A percentile compares a stretch with the other conserved stretches of the same genome.
These are phyloP conservation scores for Phytopythium helicoides DNA, from an alignment of 352 stramenopile species.

Conservation along the genomic window DNA sequence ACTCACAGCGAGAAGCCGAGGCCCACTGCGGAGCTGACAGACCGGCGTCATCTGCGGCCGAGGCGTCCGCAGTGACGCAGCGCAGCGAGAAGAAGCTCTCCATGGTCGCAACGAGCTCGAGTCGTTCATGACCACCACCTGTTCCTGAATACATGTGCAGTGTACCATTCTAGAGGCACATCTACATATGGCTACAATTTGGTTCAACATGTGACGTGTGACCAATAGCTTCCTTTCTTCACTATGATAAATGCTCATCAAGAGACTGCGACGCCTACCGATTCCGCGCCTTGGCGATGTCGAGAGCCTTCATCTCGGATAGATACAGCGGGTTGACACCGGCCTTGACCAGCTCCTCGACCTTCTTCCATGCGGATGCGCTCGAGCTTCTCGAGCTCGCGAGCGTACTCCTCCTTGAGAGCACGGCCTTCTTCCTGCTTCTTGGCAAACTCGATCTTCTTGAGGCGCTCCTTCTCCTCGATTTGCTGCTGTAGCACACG, in stretches of 20 bases:
- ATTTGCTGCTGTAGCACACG: constrained; percentile 90
- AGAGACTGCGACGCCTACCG: constrained; percentile 6
- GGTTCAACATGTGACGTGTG: not conserved
- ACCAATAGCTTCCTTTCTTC: not conserved
- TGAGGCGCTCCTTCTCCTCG: constrained; percentile 74
- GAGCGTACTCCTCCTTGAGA: constrained; percentile 70
- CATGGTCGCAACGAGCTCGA: constrained; percentile 19
- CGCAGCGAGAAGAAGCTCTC: constrained; percentile 64
- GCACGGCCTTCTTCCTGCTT: constrained; percentile 71
- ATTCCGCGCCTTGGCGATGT: constrained; percentile 78
- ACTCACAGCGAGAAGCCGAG: constrained; percentile 34
- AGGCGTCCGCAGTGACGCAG: constrained; percentile 56
- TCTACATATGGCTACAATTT: constrained; percentile 2
- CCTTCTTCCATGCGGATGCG: constrained; percentile 87
- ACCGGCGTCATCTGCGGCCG: not conserved
- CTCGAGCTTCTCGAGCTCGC: constrained; percentile 88
- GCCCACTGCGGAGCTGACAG: constrained; percentile 14
- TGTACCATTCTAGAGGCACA: constrained; percentile 2
- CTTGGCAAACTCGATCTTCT: constrained; percentile 67
- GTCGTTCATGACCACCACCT: not conserved
- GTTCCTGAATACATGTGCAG: not conserved
- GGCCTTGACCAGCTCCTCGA: constrained; percentile 80
- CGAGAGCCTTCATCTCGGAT: constrained; percentile 89
- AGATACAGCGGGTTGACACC: constrained; percentile 91
- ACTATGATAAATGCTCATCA: not conserved